phyloP scores from a whole-genome alignment of 371 early-diverging fungal species.

The Umbelopsis sp. region DNA sequence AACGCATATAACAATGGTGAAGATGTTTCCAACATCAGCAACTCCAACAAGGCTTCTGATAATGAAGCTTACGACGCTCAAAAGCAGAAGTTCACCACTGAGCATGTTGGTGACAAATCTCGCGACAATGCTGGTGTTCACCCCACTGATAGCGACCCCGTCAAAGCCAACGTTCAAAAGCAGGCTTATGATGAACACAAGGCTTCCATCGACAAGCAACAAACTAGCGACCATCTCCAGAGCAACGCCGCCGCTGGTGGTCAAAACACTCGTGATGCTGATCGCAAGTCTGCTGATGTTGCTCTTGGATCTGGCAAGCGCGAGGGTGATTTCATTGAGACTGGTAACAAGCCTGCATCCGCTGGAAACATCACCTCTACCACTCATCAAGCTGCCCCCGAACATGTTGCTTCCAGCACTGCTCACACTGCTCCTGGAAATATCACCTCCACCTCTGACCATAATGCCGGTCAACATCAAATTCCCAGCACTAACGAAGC shows the following conservation, averaged over 20 bases:
- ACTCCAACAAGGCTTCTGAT: not conserved
- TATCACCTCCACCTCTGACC: not conserved
- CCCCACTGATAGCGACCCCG: not conserved
- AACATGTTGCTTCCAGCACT: too few species aligned
- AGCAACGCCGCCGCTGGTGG: not conserved
- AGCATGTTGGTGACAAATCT: not conserved
- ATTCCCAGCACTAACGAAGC: not conserved
- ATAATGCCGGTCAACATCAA: not conserved
- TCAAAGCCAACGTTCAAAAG: not conserved
- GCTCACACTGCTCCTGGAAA: not conserved
- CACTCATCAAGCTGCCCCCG: not conserved
- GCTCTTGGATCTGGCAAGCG: not conserved
- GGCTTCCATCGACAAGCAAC: not conserved
- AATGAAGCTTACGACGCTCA: too few species aligned
- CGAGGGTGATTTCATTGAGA: not conserved
- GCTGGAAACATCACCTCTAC: not conserved
- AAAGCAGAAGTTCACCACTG: not conserved
- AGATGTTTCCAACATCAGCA: not conserved
- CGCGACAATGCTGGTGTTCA: not conserved
- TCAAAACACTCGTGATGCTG: not conserved
- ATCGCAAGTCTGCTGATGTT: not conserved
- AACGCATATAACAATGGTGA: not conserved
- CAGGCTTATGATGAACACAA: not conserved
- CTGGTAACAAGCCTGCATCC: not conserved
- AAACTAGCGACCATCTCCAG: not conserved